phyloP scores from a whole-genome alignment of 495 filamentous ascomycete genomes.

The Cairneyella variabilis region DNA sequence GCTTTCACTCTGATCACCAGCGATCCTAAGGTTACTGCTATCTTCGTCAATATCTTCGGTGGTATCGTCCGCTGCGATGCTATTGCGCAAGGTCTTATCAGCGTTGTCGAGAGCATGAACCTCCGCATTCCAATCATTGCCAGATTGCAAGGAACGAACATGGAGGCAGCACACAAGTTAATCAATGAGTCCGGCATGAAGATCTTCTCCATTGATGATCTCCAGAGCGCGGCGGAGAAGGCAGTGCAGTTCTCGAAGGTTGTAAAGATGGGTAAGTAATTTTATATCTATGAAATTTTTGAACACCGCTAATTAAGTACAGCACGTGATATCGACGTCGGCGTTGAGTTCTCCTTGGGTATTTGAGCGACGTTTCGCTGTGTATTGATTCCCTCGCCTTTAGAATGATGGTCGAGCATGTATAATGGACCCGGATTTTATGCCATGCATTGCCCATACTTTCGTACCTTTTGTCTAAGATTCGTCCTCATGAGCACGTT shows the following conservation, averaged over 20 bases:
- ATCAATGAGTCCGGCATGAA: slow-evolving; percentile 98
- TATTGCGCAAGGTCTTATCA: slow-evolving; percentile 93
- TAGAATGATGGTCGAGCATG: slow-evolving; percentile 26
- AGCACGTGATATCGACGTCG: slow-evolving; percentile 88
- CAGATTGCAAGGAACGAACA: slow-evolving; percentile 96
- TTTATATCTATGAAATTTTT: background rate
- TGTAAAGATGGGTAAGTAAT: slow-evolving; percentile 86
- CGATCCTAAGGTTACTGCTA: slow-evolving; percentile 96
- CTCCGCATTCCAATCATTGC: slow-evolving; percentile 95
- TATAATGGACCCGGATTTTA: slow-evolving; percentile 22
- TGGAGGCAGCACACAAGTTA: slow-evolving; percentile 91
- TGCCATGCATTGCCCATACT: slow-evolving; percentile 3
- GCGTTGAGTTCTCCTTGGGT: slow-evolving; percentile 93
- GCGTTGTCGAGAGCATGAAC: slow-evolving; percentile 89
- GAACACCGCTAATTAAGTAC: slow-evolving; percentile 10
- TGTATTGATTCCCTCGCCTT: slow-evolving; percentile 26
- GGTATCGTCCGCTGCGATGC: slow-evolving; percentile 98
- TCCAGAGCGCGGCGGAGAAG: slow-evolving; percentile 96
- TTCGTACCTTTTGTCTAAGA: too few species aligned
- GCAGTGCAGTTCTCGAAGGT: slow-evolving; percentile 98
- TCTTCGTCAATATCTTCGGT: slow-evolving; percentile 99
- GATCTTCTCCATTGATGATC: slow-evolving; percentile 99
- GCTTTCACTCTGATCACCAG: slow-evolving; percentile 98
- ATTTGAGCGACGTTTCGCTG: slow-evolving; percentile 55
- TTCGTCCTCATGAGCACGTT: too few species aligned